Evolutionary conservation across 2,329 filamentous ascomycete species (phyloP).

Genomic region (Dactylonectria macrodidyma): DNA sequence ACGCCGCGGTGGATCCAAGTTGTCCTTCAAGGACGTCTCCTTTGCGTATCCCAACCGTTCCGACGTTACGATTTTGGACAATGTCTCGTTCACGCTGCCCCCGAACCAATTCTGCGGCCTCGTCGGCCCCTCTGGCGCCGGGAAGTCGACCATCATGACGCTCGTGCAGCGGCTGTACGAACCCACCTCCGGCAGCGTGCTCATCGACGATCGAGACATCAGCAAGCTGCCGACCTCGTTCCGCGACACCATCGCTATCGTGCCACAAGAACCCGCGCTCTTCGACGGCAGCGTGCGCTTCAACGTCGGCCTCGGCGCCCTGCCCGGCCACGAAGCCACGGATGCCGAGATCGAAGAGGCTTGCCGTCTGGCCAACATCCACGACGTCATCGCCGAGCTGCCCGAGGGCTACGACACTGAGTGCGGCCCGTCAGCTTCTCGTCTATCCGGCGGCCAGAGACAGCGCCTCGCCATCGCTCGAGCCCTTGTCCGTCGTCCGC

Average conservation of each 20-base stretch:
- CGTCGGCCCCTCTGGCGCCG: constrained; percentile 76
- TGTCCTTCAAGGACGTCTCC: constrained; percentile 70
- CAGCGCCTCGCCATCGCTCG: constrained; percentile 85
- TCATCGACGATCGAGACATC: constrained; percentile 63
- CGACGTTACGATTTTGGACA: constrained; percentile 69
- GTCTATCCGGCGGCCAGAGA: constrained; percentile 83
- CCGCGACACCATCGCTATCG: constrained; percentile 67
- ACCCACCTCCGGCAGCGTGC: constrained; percentile 56
- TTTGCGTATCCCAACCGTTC: constrained; percentile 78
- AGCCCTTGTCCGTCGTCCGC: constrained; percentile 79
- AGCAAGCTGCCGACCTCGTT: constrained; percentile 57
- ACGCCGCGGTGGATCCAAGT: constrained; percentile 55
- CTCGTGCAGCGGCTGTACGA: constrained; percentile 66
- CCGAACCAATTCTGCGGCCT: constrained; percentile 74
- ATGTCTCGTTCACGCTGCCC: constrained; percentile 68
- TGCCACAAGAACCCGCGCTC: constrained; percentile 70
- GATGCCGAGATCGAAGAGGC: constrained; percentile 76
- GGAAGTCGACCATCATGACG: constrained; percentile 76
- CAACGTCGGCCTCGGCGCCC: constrained; percentile 69
- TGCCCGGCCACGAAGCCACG: constrained; percentile 68
- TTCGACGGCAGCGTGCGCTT: constrained; percentile 71
- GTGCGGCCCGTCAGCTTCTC: constrained; percentile 79
- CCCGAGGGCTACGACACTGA: constrained; percentile 77
- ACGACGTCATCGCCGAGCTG: constrained; percentile 75
- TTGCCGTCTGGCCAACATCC: constrained; percentile 77